phyloP scores from a whole-genome alignment of 1,284 basidiomycete genomes.

The Fistulinella staudtii region DNA sequence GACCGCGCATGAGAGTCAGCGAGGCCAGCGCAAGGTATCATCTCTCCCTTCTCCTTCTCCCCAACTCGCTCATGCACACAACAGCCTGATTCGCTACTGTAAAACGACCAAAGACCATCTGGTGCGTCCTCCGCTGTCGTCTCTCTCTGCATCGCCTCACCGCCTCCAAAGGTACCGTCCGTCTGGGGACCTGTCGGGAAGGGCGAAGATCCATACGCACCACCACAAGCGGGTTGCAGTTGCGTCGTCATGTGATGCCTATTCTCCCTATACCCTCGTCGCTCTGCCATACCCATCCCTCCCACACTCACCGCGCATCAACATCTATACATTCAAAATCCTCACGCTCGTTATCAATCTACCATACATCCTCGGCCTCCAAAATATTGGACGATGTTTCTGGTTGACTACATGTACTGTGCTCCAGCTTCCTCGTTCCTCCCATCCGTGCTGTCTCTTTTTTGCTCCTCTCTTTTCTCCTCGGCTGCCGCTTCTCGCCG shows the following conservation, averaged over 20 bases:
- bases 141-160: constrained; percentile 1
- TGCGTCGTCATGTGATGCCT: constrained; percentile 33
- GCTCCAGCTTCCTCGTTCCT: constrained; percentile 9
- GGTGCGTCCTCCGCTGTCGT: constrained; percentile 37
- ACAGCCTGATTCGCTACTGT: constrained; percentile 73
- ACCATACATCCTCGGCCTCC: constrained; percentile 23
- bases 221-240: constrained; percentile 39
- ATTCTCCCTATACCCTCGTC: constrained; percentile 28
- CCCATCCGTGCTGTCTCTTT: constrained; percentile 8
- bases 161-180: constrained; percentile 62
- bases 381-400: constrained; percentile 30
- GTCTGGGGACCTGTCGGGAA: constrained; percentile 93
- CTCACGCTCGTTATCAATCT: constrained; percentile 29
- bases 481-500: not conserved
- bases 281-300: constrained; percentile 28
- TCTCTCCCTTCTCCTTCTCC: not conserved
- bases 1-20: constrained; percentile 71
- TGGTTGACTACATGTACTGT: constrained; percentile 26
- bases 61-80: constrained; percentile 24
- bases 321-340: constrained; percentile 17
- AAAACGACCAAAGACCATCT: constrained; percentile 72
- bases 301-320: too few relatives aligned
- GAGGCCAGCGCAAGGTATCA: constrained; percentile 69
- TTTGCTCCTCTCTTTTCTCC: not conserved
- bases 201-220: constrained; percentile 85